Evolutionary conservation across 805 yeast species (phyloP), one percentile per base, ranked within the genome.

Genomic region (Candida lessepsii): DNA sequence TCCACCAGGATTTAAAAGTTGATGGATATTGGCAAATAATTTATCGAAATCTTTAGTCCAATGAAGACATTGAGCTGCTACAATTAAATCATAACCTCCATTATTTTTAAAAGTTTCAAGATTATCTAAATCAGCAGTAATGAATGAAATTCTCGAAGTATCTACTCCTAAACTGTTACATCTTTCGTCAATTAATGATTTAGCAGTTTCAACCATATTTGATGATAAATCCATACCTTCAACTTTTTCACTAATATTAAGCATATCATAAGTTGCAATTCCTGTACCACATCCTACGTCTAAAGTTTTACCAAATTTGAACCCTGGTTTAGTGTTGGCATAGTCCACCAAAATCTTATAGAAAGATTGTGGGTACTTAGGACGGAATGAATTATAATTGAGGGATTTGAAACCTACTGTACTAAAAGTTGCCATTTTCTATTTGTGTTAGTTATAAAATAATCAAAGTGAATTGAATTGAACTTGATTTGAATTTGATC

Each of bases 201-300:
- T 58, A 25, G 80, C 77, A 10, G 71, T 60, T 13, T 60, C 53
- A 10, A 76, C 53, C 83, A 77, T 77, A 27, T 53, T 58, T 3
- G 62, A 49, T 1, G 80, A 75, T 28, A 71, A 51, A 49, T 77
- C 83, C 3, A 75, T 52, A 1, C 78, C 78, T 11, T 61, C 51
- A 5, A 73, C 72, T 14, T 58, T 53, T 1, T 67, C 50, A 23
- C 72, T 56, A 14, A 67, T 39, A 28, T 61, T 56, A 18, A 72
- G 56, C 35, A 76, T 50, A 2, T 77, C 77, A 36, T 65, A 58
- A 1, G 75, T 63, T 0, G 76, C 78, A 18, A 70, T 71, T 0
- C 81, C 82, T 1, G 80, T 73, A 0, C 81, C 81, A 47, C 79
- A 73, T 0, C 82, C 81, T 31, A 75, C 50, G 51, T 60, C 64